Evolutionary conservation across 768 basidiomycete species (phyloP), one percentile per base, ranked within the genome.

Genomic region (Mycena sanguinolenta): DNA sequence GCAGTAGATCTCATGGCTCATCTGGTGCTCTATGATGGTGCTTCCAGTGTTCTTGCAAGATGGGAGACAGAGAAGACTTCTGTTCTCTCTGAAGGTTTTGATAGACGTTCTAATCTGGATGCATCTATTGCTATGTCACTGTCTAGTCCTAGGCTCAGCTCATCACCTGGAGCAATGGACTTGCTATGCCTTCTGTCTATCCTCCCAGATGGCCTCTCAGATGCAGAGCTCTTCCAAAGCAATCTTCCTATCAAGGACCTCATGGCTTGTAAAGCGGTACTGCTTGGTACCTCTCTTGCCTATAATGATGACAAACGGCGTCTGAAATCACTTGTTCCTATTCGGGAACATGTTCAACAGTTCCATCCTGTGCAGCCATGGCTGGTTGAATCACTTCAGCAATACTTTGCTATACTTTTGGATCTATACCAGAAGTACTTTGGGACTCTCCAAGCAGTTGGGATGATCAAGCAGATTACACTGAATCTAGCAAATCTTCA

Each of bases 61-160:
- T 69, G 59, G 55, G 57, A 63, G 27, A 30, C 23, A 25, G 67
- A 69, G 44, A 63, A 50, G 23, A 69, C 67, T 10, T 23, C 54
- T 7, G 42, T 69, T 8, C 61, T 69, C 8, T 69, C 67, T 3
- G 42, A 57, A 16, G 61, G 60, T 21, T 27, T 10, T 34, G 67
- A 69, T 44, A 30, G 27, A 30, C 39, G 44, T 19, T 63, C 60
- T 9, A 69, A 50, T 25, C 27, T 69, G 38, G 67, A 63, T 19
- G 42, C 39, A 27, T 69, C 67, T 23, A 69, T 69, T 21, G 42
- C 53, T 25, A 27, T 69, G 10, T 69, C 67, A 10, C 55, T 69
- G 2, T 57, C 44, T 16, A 69, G 67, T 27, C 39, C 67, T 17
- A 39, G 67, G 16, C 32, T 69, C 14, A 62, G 17, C 21, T 32